Evolutionary conservation across 768 basidiomycete genomes (phyloP).

Genomic region (Imleria badia): DNA sequence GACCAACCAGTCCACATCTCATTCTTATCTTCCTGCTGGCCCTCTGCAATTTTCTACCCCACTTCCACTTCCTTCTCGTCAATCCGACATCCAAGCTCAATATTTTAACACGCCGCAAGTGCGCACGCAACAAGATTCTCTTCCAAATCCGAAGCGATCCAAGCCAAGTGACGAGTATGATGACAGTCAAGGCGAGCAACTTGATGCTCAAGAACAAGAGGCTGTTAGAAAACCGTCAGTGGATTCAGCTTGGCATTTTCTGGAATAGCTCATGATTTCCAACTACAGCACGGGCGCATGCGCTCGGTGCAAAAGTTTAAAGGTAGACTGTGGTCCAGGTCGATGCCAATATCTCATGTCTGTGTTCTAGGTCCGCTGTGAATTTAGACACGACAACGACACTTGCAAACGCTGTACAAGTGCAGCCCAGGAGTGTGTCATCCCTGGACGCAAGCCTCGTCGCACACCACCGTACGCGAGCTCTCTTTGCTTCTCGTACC

Average conservation of each 20-base stretch:
- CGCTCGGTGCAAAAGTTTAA: conserved; percentile 62
- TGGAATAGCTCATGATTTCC: conserved; percentile 2
- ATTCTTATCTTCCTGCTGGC: conserved; percentile 19
- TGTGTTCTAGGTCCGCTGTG: conserved; percentile 64
- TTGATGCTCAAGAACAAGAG: conserved; percentile 25
- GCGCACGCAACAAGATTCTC: neutral
- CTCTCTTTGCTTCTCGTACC: neutral
- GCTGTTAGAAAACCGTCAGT: conserved; percentile 24
- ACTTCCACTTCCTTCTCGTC: conserved; percentile 28
- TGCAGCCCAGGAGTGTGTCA: conserved; percentile 71
- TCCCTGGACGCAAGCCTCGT: conserved; percentile 83
- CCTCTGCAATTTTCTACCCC: conserved; percentile 34
- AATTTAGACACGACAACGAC: conserved; percentile 69
- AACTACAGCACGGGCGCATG: conserved; percentile 56
- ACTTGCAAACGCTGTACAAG: conserved; percentile 74
- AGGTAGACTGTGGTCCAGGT: conserved; percentile 30
- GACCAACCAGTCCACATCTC: conserved; percentile 5
- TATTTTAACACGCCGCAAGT: conserved; percentile 16
- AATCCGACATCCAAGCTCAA: conserved; percentile 30
- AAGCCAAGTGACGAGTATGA: conserved; percentile 23
- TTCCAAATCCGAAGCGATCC: conserved; percentile 16
- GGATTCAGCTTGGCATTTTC: neutral
- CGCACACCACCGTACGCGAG: conserved; percentile 69
- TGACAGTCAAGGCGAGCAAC: conserved; percentile 13
- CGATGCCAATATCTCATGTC: neutral